Base-by-base conservation (phyloP, 306 rosid genomes). In the Cucurbita maxima region DNA sequence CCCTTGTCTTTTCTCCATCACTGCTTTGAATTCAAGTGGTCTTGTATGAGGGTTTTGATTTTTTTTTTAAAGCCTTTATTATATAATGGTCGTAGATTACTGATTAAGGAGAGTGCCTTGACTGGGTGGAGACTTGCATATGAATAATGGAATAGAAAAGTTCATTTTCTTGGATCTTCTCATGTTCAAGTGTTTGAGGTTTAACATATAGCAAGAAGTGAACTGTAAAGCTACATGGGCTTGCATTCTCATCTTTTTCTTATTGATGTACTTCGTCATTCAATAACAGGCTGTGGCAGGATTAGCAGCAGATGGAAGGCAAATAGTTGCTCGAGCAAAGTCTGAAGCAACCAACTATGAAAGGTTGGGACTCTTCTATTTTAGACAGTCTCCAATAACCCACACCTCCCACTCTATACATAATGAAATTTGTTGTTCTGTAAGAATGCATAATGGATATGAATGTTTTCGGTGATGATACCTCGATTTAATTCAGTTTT, bases 271-370 rank as follows among this genome's bases (percentile, higher is more conserved):
- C 50, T 47, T 74, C n/a, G 15, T 75, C 37, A 75, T 57, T 70
- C 64, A 7, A 83, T 76, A 80, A 41, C 80, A 92, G 98, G 95
- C 96, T 4, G 97, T 94, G 77, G 99, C 88, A 10, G 90, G 90
- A 76, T 78, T 86, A 55, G 90, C 88, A 12, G 90, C 90, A 9
- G 90, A 86, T 62, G 90, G 90, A 6, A 81, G 90, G 79, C 88
- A 86, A 76, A 84, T 86, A 62, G 90, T 86, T 62, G 84, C 90
- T 54, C 68, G 90, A 78, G 82, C 90, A 25, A 86, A 91, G 85
- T 83, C 97, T 72, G 99, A 94, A 86, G 97, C 97, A 15, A 85
- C 83, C 64, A 94, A 85, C 76, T 94, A 91, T 37, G 92, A 91
- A 82, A 91, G 91, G 98, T 92, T 80, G 4, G 13, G 15, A 30